Evolutionary conservation across 2,329 filamentous ascomycete species (phyloP), one percentile per base, ranked within the genome.

Genomic region (Aspergillus pseudoglaucus): DNA sequence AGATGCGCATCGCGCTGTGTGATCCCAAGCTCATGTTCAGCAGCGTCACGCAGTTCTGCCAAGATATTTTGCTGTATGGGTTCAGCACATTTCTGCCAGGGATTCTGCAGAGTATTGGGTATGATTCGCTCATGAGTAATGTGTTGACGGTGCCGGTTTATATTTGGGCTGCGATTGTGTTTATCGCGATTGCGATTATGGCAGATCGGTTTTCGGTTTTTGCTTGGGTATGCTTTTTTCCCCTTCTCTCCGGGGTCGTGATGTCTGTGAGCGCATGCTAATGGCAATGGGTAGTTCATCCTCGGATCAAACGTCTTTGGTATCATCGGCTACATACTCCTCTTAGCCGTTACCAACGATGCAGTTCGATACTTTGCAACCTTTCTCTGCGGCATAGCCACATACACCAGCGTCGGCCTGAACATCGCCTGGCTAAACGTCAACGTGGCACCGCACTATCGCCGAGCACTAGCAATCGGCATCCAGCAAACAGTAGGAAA

Each of bases 91-190:
- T 82, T 57, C 63, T 81, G 3, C 80, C 80, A 2, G 74, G 74
- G 1, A 81, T 83, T 53, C 67, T 82, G 42, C 66, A 71, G 38
- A 69, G 67, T 27, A 74, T 80, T 60, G 76, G 77, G 2, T 80
- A 78, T 55, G 61, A 67, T 33, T 70, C 68, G n/a, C 63, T 80
- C 17, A 65, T 75, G 53, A 72, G 74, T 9, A 76, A 82, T 47
- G 73, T 76, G 32, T 64, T 81, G 30, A 81, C 77, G 3, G 75
- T 81, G 1, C 79, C 79, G 0, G 76, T 81, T n/a, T 81, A 78
- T 53, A 59, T 78, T 12, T 72, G 73, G 49, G 77, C 75, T 3
- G 75, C 71, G 1, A 49, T 73, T 6, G 57, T 62, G 22, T 81
- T 76, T 53, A 61, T 81, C 5, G 49, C 55, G 0, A 54, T 75